A percentile compares a stretch with the other conserved stretches of the same genome.
Conservation (phyloP, 768 basidiomycete species). For the Psilocybe cubensis region DNA sequence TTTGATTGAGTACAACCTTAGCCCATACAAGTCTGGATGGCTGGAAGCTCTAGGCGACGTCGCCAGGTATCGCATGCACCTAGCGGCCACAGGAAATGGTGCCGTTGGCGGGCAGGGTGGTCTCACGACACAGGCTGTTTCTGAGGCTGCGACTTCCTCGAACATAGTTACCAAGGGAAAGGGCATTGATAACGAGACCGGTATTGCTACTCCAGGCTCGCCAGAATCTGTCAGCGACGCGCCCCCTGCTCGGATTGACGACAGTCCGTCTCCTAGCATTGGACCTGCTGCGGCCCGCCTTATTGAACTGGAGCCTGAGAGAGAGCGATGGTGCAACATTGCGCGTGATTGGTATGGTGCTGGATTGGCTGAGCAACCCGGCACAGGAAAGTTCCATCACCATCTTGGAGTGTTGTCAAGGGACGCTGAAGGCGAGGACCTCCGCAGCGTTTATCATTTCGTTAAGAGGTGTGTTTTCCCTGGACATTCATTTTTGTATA, state of each 20-base stretch:
- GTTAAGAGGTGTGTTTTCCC: slow-evolving; percentile 76
- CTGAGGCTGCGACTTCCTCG: slow-evolving; percentile 40
- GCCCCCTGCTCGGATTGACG: slow-evolving; percentile 60
- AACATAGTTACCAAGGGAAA: slow-evolving; percentile 13
- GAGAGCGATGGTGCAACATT: slow-evolving; percentile 88
- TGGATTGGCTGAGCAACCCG: slow-evolving; percentile 87
- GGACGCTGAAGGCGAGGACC: slow-evolving; percentile 81
- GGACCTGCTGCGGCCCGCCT: slow-evolving; percentile 82
- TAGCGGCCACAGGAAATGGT: slow-evolving; percentile 81
- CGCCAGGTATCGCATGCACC: slow-evolving; percentile 92
- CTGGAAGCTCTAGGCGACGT: slow-evolving; percentile 97
- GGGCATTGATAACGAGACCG: slow-evolving; percentile 16
- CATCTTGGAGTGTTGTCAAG: slow-evolving; percentile 88
- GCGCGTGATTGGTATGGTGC: slow-evolving; percentile 93
- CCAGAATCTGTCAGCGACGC: slow-evolving; percentile 52
- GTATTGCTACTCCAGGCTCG: slow-evolving; percentile 19
- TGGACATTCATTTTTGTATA: background rate
- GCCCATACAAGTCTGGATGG: slow-evolving; percentile 80
- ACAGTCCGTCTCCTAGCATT: slow-evolving; percentile 75
- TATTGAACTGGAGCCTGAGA: slow-evolving; percentile 87
- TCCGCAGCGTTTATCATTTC: slow-evolving; percentile 91
- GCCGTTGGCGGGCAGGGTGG: slow-evolving; percentile 42
- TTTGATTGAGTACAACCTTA: slow-evolving; percentile 78
- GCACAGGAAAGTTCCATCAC: slow-evolving; percentile 94
- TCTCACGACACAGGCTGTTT: slow-evolving; percentile 62